phyloP scores from a whole-genome alignment of 352 stramenopile genomes.

The Pythium aphanidermatum region DNA sequence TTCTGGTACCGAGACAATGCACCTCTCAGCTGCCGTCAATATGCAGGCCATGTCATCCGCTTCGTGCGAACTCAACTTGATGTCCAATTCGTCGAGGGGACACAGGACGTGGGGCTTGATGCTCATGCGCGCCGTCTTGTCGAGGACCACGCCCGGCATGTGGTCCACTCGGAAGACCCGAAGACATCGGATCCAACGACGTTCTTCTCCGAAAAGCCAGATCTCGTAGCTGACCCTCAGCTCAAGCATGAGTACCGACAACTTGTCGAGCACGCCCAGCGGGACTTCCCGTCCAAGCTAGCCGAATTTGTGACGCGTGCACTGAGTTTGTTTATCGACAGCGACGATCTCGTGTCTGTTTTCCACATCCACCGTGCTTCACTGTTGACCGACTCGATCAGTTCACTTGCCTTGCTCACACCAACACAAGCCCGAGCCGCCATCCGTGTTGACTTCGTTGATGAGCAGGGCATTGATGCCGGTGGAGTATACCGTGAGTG shows the following conservation, averaged over 20 bases:
- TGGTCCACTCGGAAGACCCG: constrained; percentile 5
- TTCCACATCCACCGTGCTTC: neutral
- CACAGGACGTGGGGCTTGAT: no score
- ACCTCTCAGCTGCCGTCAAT: constrained; percentile 7
- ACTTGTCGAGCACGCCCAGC: neutral
- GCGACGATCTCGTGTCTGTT: neutral
- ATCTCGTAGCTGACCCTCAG: no score
- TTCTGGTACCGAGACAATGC: constrained; percentile 12
- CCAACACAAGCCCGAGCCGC: neutral
- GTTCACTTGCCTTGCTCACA: neutral
- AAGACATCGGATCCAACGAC: constrained; percentile 1
- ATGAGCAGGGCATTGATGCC: constrained; percentile 59
- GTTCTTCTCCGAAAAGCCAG: constrained; percentile 12
- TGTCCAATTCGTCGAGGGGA: no score
- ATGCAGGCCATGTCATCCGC: constrained; percentile 6
- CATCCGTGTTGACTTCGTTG: constrained; percentile 55
- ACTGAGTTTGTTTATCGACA: constrained; percentile 5
- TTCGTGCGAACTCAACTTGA: no score
- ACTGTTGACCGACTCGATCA: constrained; percentile 1
- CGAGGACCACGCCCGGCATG: constrained; percentile 4
- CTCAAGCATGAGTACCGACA: neutral
- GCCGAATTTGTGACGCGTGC: neutral
- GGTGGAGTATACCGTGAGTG: constrained; percentile 69
- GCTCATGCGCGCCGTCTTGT: no score
- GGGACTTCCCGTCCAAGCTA: neutral